Base-by-base conservation (phyloP, 2,329 filamentous ascomycete species). In the Xylaria sp. region DNA sequence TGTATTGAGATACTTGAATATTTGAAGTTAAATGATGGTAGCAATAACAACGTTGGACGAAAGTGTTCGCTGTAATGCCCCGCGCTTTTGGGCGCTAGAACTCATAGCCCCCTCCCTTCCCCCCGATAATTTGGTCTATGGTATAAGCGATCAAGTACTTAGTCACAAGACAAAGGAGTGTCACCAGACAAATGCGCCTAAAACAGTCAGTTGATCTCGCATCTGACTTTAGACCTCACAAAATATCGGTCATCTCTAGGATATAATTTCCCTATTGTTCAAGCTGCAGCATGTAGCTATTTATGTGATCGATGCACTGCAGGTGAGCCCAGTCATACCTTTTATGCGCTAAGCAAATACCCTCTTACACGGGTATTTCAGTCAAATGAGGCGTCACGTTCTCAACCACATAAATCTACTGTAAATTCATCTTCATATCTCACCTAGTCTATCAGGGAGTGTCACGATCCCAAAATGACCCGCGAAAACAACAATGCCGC, bases 401-500 rank as follows among this genome's bases (percentile, higher is more conserved):
- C 10, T 15, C 10, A 13, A 33, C 28, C 49, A 10, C 28, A 44
- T 54, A 31, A n/a, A 7, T 38, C 6, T 26, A 51, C 53, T 44
- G 46, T 20, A 4, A 49, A 48, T 17, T 40, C 38, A 63, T 53
- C 20, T 51, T 51, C 48, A 51, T 26, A 49, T n/a, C 7, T 42
- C 40, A n/a, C 31, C 40, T 13, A 40, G 15, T 40, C 17, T 46
- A 38, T 46, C 51, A 62, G 65, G 42, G 5, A 11, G 44, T 48
- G 31, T 54, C 44, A 49, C n/a, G 67, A 67, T 62, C 66, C 70
- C 74, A 77, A 77, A 70, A 78, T 78, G 76, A 72, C 58, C 69
- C 67, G 67, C 72, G 53, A 68, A 62, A 67, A 74, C 74, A 67
- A 78, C 74, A 67, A 78, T 78, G 76, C 73, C 75, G 59, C 70